Evolutionary conservation across 176 grass and related monocot species (phyloP), one percentile per base, ranked within the genome.

Genomic region (Oryza coarctata): DNA sequence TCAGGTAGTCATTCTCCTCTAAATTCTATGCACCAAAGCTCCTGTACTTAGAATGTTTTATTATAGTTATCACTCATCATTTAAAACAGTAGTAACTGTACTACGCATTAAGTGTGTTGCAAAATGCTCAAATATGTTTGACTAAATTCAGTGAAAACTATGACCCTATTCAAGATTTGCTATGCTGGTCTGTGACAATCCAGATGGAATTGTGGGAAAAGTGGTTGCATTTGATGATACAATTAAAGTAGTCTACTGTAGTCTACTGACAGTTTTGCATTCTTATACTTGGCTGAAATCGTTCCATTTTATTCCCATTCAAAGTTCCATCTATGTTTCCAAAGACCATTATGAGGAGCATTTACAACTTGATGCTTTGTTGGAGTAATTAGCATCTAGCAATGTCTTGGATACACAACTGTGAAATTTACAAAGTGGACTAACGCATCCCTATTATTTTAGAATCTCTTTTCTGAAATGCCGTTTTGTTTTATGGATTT

Each of bases 1-100:
- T 77, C 95, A 95, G 95, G 95, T 98, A 83, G 81, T 40, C 3
- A 25, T 64, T 81, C 71, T 75, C 49, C 81, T 52, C 10, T 28
- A 49, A 86, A 22, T 47, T 70, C 63, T 63, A 75, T 28, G 38
- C 39, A 27, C 35, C 69, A 64, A 78, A 69, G 40, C 63, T 70
- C 81, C 38, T 29, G 7, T 43, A 82, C 8, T 32, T 86, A 55
- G 31, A 15, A 40, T 31, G 28, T 80, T 35, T 32, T 67, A 85
- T 69, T 20, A 52, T 62, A 61, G 22, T 83, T 71, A 26, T 70
- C 7, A 18, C 60, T 62, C 39, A 11, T 32, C 61, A 34, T 38
- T 52, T 61, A 31, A 65, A 74, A 39, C 39, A 79, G 7, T 2
- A 33, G 33, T 60, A 70, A 22, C 30, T 69, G 27, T 82, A 83